Percentiles rank a stretch among this genome's conserved stretches.
Evolutionary conservation across 495 filamentous ascomycete genomes (phyloP).

Genomic region (Coniosporium apollinis): DNA sequence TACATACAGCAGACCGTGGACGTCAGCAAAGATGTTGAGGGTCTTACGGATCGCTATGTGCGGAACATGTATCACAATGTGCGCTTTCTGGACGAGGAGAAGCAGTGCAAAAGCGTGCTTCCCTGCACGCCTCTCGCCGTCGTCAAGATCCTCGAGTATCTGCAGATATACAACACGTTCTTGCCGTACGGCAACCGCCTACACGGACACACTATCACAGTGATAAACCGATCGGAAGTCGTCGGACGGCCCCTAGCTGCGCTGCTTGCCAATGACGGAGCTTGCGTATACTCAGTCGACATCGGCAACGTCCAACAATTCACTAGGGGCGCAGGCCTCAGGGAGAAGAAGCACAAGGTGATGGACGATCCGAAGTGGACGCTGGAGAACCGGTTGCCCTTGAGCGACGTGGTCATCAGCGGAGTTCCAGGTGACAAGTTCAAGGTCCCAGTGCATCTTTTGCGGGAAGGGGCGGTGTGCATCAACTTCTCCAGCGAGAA

Average conservation of each 20-base stretch:
- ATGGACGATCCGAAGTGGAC: conserved; percentile 56
- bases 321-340: conserved; percentile 69
- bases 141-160: conserved; percentile 89
- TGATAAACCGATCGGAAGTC: conserved; percentile 90
- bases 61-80: conserved; percentile 99
- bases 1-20: conserved; percentile 93
- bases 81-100: conserved; percentile 70
- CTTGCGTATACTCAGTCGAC: conserved; percentile 88
- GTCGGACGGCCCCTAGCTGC: conserved; percentile 91
- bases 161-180: conserved; percentile 93
- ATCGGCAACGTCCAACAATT: conserved; percentile 85
- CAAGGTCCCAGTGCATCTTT: conserved; percentile 68
- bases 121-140: conserved; percentile 92
- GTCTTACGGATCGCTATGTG: conserved; percentile 80
- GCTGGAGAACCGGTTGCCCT: conserved; percentile 61
- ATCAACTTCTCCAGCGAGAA: conserved; percentile 95
- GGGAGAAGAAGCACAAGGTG: conserved; percentile 68
- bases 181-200: conserved; percentile 85
- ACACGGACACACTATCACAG: conserved; percentile 78
- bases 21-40: conserved; percentile 85
- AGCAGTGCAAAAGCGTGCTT: conserved; percentile 73
- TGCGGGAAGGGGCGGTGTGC: conserved; percentile 82
- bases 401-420: conserved; percentile 85
- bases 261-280: conserved; percentile 87
- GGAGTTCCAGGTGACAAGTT: conserved; percentile 76